phyloP scores from a whole-genome alignment of 163 green algal species.

The Trebouxia gelatinosa region DNA sequence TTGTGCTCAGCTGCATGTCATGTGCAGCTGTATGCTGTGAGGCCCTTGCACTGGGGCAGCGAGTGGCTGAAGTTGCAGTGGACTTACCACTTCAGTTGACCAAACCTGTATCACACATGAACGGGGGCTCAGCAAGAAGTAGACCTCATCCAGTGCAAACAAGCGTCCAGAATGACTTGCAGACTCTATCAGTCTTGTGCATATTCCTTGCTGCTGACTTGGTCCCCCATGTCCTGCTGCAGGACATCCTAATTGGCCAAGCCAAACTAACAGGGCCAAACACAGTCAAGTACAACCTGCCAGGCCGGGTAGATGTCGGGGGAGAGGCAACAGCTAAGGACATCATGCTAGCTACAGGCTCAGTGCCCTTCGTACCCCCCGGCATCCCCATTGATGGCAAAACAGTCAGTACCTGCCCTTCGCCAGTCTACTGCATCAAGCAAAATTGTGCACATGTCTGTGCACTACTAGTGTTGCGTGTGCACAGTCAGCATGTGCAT shows the following conservation, averaged over 20 bases:
- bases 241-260: slow-evolving; percentile 91
- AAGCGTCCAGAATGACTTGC: too few species aligned
- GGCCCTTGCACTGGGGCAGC: too few species aligned
- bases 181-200: background rate
- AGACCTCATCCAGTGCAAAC: too few species aligned
- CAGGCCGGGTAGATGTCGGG: slow-evolving; percentile 90
- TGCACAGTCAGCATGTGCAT: too few species aligned
- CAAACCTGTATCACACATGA: too few species aligned
- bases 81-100: too few species aligned
- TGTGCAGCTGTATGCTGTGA: too few species aligned
- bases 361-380: slow-evolving; percentile 94
- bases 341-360: slow-evolving; percentile 99
- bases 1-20: too few species aligned
- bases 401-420: slow-evolving; percentile 64
- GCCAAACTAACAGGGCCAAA: slow-evolving; percentile 85
- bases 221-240: slow-evolving; percentile 27
- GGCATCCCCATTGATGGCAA: slow-evolving; percentile 96
- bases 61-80: too few species aligned
- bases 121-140: too few species aligned
- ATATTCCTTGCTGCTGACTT: background rate
- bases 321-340: slow-evolving; percentile 86
- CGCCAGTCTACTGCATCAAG: background rate
- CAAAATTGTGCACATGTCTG: background rate
- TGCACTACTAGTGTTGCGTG: too few species aligned
- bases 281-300: slow-evolving; percentile 90